Conservation (phyloP, 805 yeast genomes). For the Jamesozyma spencerorum region DNA sequence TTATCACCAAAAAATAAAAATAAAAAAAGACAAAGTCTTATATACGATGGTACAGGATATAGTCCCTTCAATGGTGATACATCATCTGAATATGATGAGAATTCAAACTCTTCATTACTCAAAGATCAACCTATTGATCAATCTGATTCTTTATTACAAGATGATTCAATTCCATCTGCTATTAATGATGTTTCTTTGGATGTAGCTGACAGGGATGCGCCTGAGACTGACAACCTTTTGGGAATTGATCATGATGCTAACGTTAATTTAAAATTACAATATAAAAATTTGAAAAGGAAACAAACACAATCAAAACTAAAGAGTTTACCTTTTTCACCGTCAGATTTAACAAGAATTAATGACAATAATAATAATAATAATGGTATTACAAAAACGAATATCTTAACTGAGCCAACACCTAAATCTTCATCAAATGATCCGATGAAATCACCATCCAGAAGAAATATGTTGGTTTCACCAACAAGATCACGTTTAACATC, state of each 20-base stretch:
- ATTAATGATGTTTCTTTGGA: slow-evolving; percentile 24
- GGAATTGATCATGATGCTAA: slow-evolving; percentile 28
- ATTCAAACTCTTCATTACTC: neutral
- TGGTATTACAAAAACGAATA: too few relatives aligned
- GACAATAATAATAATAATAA: too few relatives aligned
- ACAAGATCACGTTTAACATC: neutral
- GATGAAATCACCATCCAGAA: neutral
- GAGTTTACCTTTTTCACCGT: too few relatives aligned
- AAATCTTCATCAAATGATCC: too few relatives aligned
- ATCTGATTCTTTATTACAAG: slow-evolving; percentile 3
- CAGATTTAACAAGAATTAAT: neutral
- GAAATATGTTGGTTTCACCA: neutral
- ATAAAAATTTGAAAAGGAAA: slow-evolving; percentile 15
- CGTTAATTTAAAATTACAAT: slow-evolving; percentile 26
- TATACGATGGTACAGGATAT: slow-evolving; percentile 33
- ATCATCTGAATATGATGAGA: neutral
- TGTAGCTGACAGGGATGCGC: slow-evolving; percentile 5
- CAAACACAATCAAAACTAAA: neutral
- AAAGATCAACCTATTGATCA: neutral
- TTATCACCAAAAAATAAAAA: slow-evolving; percentile 30
- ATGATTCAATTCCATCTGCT: slow-evolving; percentile 24
- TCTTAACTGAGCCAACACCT: too few relatives aligned
- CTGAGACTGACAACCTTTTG: slow-evolving; percentile 16
- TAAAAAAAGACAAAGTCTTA: slow-evolving; percentile 23
- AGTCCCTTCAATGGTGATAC: slow-evolving; percentile 18